A percentile compares a stretch with the other conserved stretches of the same genome.
These are phyloP conservation scores for Coffea canephora DNA, from an alignment of 257 asterid species.

Conservation along the genomic window DNA sequence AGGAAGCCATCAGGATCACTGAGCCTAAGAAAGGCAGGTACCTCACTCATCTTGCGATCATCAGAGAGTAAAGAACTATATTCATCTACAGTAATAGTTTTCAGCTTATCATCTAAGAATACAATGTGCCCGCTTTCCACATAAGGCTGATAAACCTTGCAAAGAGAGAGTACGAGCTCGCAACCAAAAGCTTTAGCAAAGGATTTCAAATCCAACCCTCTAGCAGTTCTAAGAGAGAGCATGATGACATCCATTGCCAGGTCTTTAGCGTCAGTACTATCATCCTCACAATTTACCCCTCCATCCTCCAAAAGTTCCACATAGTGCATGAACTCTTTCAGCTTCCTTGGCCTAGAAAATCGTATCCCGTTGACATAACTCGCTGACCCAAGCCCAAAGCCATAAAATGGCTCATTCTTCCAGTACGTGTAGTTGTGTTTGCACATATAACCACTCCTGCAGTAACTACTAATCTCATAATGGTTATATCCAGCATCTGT, in stretches of 20 bases:
- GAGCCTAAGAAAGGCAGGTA: slow-evolving; percentile 52
- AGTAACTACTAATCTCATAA: slow-evolving; percentile 89
- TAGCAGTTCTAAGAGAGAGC: slow-evolving; percentile 83
- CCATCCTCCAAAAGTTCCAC: slow-evolving; percentile 64
- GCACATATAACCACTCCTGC: slow-evolving; percentile 75
- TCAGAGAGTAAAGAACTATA: slow-evolving; percentile 27
- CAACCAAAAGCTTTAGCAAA: slow-evolving; percentile 64
- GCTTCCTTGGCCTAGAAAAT: slow-evolving; percentile 83
- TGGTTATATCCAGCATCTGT: slow-evolving; percentile 71
- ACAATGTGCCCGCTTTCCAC: slow-evolving; percentile 67
- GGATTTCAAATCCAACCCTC: slow-evolving; percentile 75
- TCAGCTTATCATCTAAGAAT: slow-evolving; percentile 53
- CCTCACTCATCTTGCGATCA: slow-evolving; percentile 28
- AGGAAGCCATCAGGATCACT: slow-evolving; percentile 93
- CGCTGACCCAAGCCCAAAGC: slow-evolving; percentile 89
- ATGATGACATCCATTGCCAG: slow-evolving; percentile 71
- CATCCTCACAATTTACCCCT: slow-evolving; percentile 20
- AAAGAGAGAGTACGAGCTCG: slow-evolving; percentile 44
- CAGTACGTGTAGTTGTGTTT: slow-evolving; percentile 86
- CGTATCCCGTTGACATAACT: slow-evolving; percentile 65
- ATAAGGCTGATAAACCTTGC: slow-evolving; percentile 52
- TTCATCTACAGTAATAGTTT: slow-evolving; percentile 41
- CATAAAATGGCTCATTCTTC: slow-evolving; percentile 74
- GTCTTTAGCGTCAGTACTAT: slow-evolving; percentile 44
- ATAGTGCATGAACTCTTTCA: slow-evolving; percentile 59